Evolutionary conservation across 2,329 filamentous ascomycete genomes (phyloP).

Genomic region (Beauveria brongniartii): DNA sequence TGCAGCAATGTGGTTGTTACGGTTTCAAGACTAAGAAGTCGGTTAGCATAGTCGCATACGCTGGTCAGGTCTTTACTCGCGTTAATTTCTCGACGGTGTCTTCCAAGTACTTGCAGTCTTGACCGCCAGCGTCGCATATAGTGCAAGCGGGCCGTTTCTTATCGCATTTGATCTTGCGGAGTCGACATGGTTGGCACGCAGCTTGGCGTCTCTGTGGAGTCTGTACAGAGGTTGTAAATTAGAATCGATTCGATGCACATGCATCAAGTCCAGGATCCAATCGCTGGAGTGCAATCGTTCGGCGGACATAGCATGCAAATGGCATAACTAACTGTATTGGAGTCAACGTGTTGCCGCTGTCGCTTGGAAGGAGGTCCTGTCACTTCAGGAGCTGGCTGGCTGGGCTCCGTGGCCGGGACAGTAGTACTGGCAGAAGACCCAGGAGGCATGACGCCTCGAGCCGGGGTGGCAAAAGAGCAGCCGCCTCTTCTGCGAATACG

Average conservation of each 20-base stretch:
- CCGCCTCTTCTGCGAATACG: neutral
- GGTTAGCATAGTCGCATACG: neutral
- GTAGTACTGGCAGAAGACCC: neutral
- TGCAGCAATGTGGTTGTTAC: constrained; percentile 14
- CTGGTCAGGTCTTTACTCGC: neutral
- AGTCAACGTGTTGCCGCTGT: neutral
- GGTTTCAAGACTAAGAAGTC: constrained; percentile 13
- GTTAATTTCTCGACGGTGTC: constrained; percentile 15
- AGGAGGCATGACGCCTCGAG: neutral
- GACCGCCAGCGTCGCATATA: constrained; percentile 13
- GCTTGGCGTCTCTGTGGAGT: constrained; percentile 13
- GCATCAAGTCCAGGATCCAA: neutral
- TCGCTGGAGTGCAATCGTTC: neutral
- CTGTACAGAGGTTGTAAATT: neutral
- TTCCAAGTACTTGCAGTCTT: constrained; percentile 15
- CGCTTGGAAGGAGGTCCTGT: neutral
- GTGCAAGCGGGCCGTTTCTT: constrained; percentile 15
- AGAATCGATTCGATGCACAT: neutral
- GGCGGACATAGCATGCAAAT: no score
- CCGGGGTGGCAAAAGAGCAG: neutral
- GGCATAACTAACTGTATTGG: neutral
- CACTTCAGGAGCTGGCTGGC: neutral
- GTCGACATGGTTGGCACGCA: constrained; percentile 15
- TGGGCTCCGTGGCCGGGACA: neutral
- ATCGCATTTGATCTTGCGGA: constrained; percentile 17